Percentiles rank a stretch among this genome's conserved stretches.
Conservation (phyloP, 257 asterid species). For the Ballota nigra region DNA sequence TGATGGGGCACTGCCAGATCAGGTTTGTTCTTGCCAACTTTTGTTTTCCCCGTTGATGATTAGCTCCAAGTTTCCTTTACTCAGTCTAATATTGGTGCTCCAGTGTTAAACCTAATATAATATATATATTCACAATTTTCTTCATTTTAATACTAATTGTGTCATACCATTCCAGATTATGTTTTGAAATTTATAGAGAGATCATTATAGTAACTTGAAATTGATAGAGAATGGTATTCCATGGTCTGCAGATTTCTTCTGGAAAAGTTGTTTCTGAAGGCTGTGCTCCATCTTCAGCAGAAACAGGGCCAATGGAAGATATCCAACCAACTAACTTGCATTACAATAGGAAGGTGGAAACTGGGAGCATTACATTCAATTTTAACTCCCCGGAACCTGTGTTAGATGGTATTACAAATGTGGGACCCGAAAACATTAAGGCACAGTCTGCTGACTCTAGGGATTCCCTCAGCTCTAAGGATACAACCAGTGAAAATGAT, state of each 20-base stretch:
- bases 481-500: not conserved
- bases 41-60: not conserved
- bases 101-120: not conserved
- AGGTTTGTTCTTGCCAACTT: conserved; percentile 37
- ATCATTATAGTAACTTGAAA: not conserved
- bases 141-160: not conserved
- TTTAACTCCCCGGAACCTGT: conserved; percentile 36
- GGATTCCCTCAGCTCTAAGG: not conserved
- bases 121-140: not conserved
- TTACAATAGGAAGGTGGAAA: conserved; percentile 46
- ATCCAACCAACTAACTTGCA: conserved; percentile 26
- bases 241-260: conserved; percentile 35
- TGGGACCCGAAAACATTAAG: conserved; percentile 15
- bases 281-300: conserved; percentile 23
- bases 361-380: conserved; percentile 46
- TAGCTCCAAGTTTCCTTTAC: not conserved
- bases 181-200: not conserved
- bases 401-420: conserved; percentile 7
- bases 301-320: conserved; percentile 36
- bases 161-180: not conserved
- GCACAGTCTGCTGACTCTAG: conserved; percentile 18
- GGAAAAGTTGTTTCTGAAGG: conserved; percentile 30
- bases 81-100: not conserved
- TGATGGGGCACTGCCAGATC: conserved; percentile 30
- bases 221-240: conserved; percentile 17